Evolutionary conservation across 1,284 basidiomycete genomes (phyloP).

Genomic region (Fomes fomentarius): DNA sequence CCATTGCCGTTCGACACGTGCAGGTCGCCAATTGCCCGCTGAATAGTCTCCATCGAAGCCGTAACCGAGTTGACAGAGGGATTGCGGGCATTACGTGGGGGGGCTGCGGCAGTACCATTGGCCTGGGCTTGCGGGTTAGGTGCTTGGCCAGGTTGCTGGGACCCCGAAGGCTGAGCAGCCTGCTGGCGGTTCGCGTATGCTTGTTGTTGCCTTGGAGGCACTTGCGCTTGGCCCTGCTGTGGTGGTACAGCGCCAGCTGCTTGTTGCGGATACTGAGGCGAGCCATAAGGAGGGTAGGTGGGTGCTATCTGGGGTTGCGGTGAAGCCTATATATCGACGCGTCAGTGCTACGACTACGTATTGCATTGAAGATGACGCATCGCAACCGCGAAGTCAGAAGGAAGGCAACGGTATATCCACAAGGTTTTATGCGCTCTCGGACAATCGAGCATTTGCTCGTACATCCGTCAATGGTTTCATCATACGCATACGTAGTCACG

Average conservation of each 20-base stretch:
- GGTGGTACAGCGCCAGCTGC: slow-evolving; percentile 22
- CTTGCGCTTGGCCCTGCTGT: slow-evolving; percentile 26
- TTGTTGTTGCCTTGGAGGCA: slow-evolving; percentile 31
- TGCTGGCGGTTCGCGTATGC: slow-evolving; percentile 31
- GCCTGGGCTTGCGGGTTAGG: slow-evolving; percentile 21
- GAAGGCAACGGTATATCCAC: slow-evolving; percentile 66
- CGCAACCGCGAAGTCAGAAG: slow-evolving; percentile 44
- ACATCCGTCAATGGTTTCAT: slow-evolving; percentile 59
- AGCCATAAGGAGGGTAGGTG: slow-evolving; percentile 29
- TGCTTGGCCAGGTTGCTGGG: slow-evolving; percentile 24
- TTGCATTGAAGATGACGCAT: neutral
- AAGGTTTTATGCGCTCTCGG: slow-evolving; percentile 58
- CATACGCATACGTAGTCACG: slow-evolving; percentile 24
- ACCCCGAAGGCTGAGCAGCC: slow-evolving; percentile 31
- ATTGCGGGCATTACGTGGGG: slow-evolving; percentile 25
- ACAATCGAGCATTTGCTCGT: slow-evolving; percentile 41
- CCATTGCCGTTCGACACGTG: slow-evolving; percentile 50
- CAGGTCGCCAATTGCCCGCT: slow-evolving; percentile 77
- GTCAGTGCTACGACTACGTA: slow-evolving; percentile 1
- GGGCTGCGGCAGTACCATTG: slow-evolving; percentile 25
- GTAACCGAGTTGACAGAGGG: slow-evolving; percentile 70
- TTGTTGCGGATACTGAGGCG: slow-evolving; percentile 29
- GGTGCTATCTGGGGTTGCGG: slow-evolving; percentile 30
- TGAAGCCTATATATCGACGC: slow-evolving; percentile 31
- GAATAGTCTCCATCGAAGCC: slow-evolving; percentile 76